phyloP scores from a whole-genome alignment of 208 protist species.

The Herpetomonas tarakana region DNA sequence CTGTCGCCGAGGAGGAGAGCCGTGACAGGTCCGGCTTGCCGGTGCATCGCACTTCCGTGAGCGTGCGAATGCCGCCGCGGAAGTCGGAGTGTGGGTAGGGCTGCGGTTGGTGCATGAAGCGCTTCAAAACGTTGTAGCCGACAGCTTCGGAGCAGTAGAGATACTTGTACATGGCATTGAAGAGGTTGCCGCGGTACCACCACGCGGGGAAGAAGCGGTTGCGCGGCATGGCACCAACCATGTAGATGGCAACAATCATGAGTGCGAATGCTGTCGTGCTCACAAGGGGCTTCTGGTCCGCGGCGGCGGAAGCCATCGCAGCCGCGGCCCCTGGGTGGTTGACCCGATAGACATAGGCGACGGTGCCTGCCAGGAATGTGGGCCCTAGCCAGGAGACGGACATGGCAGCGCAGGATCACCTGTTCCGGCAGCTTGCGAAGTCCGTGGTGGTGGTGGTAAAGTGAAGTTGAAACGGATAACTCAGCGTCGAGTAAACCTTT shows the following conservation, averaged over 20 bases:
- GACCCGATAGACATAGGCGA: conserved; percentile 16
- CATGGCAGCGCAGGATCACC: background rate
- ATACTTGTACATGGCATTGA: conserved; percentile 47
- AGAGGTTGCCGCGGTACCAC: conserved; percentile 60
- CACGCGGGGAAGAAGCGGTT: conserved; percentile 50
- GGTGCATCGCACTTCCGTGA: conserved; percentile 15
- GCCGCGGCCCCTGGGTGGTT: background rate
- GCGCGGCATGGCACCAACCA: conserved; percentile 38
- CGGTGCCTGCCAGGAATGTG: conserved; percentile 2
- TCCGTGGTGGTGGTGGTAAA: no score
- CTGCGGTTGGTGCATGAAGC: conserved; percentile 48
- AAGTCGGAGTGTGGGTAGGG: conserved; percentile 77
- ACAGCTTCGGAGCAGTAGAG: conserved; percentile 68
- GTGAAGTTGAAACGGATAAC: no score
- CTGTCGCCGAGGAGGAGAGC: background rate
- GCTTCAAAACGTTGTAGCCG: conserved; percentile 52
- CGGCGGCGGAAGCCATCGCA: background rate
- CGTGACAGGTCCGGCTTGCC: no score
- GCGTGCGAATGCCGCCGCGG: conserved; percentile 55
- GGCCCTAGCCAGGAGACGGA: background rate
- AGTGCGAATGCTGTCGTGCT: background rate
- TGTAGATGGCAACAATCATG: conserved; percentile 33
- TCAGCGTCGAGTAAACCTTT: no score
- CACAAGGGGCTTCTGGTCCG: background rate
- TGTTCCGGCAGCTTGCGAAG: no score